Base-by-base conservation (phyloP, 176 grass and related monocot genomes). In the Oryza rufipogon region DNA sequence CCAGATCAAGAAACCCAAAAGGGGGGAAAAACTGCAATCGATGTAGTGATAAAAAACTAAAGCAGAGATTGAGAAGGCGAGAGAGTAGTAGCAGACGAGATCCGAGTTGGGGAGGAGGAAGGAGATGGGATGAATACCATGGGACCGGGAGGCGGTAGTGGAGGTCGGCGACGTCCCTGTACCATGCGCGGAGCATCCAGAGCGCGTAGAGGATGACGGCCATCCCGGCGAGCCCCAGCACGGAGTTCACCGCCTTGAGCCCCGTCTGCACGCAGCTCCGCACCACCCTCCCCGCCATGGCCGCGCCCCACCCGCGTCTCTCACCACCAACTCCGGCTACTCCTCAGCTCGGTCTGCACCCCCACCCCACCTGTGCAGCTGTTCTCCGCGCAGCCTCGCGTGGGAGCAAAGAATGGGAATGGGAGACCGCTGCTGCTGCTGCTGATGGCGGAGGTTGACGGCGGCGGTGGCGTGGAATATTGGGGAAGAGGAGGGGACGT, bases 151-250 rank as follows among this genome's bases (percentile, higher is more conserved):
- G 44, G 15, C 42, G 70, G 1, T 56, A 56, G 30, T 49, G n/a
- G 16, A 85, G 68, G n/a, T 20, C 45, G 47, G 76, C 74, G 67
- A 87, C 68, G 54, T 94, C 78, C 72, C 54, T 86, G 71, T 13
- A 89, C 97, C 97, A 99, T 33, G 69, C 86, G 34, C 97, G 87
- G 74, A 96, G 77, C 91, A 99, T 92, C 97, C 97, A 99, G 74
- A 99, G 97, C 25, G 97, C 89, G 84, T 96, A 94, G 64, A 99
- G 97, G 80, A 99, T 99, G 89, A 99, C 77, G 51, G 89, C 97
- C 93, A 91, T 99, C 32, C 97, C 97, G 73, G 91, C 88, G 34
- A 99, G 84, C 42, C 97, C 97, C 38, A 99, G 81, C 44, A 94
- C 72, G 78, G 93, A 92, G 85, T 92, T 99, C 68, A 91, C 68